Base-by-base conservation (phyloP, 2,329 filamentous ascomycete species). In the Malbranchea cinnamomea region DNA sequence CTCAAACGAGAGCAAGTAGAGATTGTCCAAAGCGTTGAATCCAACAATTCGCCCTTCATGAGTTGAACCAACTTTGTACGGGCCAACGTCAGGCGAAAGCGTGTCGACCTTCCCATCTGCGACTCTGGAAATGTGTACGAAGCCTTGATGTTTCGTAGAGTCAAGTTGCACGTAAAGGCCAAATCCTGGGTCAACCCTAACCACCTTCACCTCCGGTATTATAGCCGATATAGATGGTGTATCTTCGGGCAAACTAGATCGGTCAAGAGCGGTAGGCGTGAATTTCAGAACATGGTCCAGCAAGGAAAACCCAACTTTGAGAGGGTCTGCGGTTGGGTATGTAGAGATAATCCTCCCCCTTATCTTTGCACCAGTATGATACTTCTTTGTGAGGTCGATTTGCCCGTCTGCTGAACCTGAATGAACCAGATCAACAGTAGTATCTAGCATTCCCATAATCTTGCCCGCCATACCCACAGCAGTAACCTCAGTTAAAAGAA, bases 121-220 rank as follows among this genome's bases (percentile, higher is more conserved):
- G 37, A 98, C 70, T 39, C 81, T 73, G 1, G 89, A 98, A 40
- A 98, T 91, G 53, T 98, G 89, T 13, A 91, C 84, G 47, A 94
- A 98, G 6, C 82, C 82, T n/a, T 71, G 63, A 15, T 56, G 45
- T 17, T 74, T 70, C 23, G 68, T 62, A 4, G 77, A 57, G 2
- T 74, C 75, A 15, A 87, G 57, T 41, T 80, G 71, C 10, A 85
- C 65, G 45, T 91, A 93, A 2, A 94, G 63, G 31, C 89, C 91
- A 36, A 87, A 70, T 3, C 76, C 74, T 4, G 74, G 63, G 41
- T 91, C 79, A 2, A 94, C 82, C 41, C 78, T 78, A 31, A 74
- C 68, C 5, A 98, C 74, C 21, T 72, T 83, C 33, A 80, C 82
- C 41, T 78, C 69, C 26, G 87, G 75, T 15, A 94, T 60, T 25